phyloP scores from a whole-genome alignment of 805 yeast genomes.

The Zygoascus tannicola region DNA sequence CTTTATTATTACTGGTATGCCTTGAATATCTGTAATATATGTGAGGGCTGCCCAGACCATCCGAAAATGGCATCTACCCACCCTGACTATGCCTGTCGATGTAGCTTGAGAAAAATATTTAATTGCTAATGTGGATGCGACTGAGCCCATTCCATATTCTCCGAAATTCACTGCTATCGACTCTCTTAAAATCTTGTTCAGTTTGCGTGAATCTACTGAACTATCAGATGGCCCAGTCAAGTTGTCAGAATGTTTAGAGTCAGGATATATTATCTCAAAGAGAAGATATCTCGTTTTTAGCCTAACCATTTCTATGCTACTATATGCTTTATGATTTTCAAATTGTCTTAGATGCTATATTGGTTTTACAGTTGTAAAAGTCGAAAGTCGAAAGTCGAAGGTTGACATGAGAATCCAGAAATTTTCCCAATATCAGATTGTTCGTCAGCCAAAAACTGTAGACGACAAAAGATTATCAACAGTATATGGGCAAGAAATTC shows the following conservation, averaged over 20 bases:
- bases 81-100: conserved; percentile 74
- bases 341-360: too few species aligned
- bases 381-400: too few species aligned
- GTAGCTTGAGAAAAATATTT: conserved; percentile 78
- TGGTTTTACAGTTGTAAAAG: too few species aligned
- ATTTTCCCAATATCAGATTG: too few species aligned
- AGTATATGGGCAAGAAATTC: conserved; percentile 6
- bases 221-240: conserved; percentile 14
- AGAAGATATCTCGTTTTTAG: conserved; percentile 75
- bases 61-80: conserved; percentile 55
- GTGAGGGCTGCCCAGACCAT: conserved; percentile 57
- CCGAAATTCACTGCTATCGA: conserved; percentile 63
- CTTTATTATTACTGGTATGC: conserved; percentile 42
- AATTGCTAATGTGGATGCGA: conserved; percentile 48
- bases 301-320: conserved; percentile 79
- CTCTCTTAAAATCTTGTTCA: conserved; percentile 46
- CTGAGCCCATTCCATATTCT: conserved; percentile 62
- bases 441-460: too few species aligned
- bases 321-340: too few species aligned
- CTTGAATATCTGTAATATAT: conserved; percentile 37
- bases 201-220: conserved; percentile 38
- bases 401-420: too few species aligned
- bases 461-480: too few species aligned
- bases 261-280: conserved; percentile 68
- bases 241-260: not conserved